phyloP scores from a whole-genome alignment of 2,329 filamentous ascomycete genomes.

The Talaromyces sp. region DNA sequence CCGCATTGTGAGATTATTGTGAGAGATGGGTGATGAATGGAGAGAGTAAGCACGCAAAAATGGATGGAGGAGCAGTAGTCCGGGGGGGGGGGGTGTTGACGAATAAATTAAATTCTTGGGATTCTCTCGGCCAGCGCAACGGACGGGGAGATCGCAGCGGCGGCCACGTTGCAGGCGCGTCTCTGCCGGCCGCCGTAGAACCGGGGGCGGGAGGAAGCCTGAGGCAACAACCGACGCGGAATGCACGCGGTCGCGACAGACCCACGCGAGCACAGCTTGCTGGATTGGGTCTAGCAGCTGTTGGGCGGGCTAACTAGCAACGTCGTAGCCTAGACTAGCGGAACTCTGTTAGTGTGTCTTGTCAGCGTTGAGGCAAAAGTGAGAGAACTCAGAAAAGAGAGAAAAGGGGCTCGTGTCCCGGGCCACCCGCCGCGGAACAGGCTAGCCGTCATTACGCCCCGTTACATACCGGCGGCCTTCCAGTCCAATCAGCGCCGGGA shows the following conservation, averaged over 20 bases:
- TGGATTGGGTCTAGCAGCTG: background rate
- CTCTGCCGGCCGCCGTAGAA: conserved; percentile 14
- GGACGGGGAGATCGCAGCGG: background rate
- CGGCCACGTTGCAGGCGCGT: conserved; percentile 44
- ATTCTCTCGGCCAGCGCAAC: background rate
- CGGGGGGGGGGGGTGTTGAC: background rate
- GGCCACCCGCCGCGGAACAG: background rate
- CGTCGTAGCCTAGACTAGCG: background rate
- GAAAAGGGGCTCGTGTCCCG: background rate
- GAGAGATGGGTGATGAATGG: conserved; percentile 2
- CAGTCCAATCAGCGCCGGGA: background rate
- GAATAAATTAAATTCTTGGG: background rate
- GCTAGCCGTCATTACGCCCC: background rate
- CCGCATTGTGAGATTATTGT: conserved; percentile 31
- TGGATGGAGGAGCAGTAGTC: conserved; percentile 2
- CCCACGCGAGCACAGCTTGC: background rate
- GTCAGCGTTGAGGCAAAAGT: background rate
- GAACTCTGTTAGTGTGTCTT: too few relatives aligned
- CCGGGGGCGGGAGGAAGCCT: conserved; percentile 1
- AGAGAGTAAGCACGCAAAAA: conserved; percentile 9
- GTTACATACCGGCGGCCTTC: background rate
- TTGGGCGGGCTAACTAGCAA: background rate
- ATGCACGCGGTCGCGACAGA: background rate
- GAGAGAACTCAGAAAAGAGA: background rate
- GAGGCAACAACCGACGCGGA: background rate